Base-by-base conservation (phyloP, 176 grass and related monocot genomes). In the Typha latifolia region DNA sequence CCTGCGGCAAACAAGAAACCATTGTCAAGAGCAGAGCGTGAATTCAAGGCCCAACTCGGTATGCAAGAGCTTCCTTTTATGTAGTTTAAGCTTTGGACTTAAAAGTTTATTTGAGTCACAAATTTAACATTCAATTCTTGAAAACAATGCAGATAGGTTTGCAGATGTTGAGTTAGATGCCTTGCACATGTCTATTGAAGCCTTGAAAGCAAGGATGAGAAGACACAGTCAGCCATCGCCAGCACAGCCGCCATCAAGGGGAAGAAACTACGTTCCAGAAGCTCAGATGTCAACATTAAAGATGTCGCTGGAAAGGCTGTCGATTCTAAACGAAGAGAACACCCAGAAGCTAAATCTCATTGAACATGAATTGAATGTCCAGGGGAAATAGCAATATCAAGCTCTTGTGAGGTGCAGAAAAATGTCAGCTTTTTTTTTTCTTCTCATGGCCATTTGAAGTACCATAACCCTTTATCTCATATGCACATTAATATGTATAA, bases 41-140 rank as follows among this genome's bases (percentile, higher is more conserved):
- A 99, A 65, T 99, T 99, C 81, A 99, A 86, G 53, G 43, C 81
- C 48, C 83, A 93, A 53, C 85, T 99, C 49, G 94, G 94, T 97
- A 65, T 24, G 85, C 75, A 48, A 0, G 22, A 19, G 26, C 14
- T 59, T 11, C 15, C 20, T 59, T 43, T 43, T 43, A 43, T 1
- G 37, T 43, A 10, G 9, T 10, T 37, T 37, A 8, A 26, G 2
- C 24, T 26, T 12, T 53, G 51, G 7, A 59, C n/a, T 21, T 59
- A 5, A 19, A 19, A 19, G 9, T 59, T 21, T 21, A 2, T 9
- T 19, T 19, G 8, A 59, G 16, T 59, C 51, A 83, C 55, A 56
- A 14, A 55, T 34, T 71, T 24, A 12, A 18, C 12, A 18, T 64
- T 12, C 0, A 7, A 43, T 43, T 43, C 37, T 43, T 43, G 37